phyloP scores from a whole-genome alignment of 2,329 filamentous ascomycete genomes.

The Monosporascus sp. region DNA sequence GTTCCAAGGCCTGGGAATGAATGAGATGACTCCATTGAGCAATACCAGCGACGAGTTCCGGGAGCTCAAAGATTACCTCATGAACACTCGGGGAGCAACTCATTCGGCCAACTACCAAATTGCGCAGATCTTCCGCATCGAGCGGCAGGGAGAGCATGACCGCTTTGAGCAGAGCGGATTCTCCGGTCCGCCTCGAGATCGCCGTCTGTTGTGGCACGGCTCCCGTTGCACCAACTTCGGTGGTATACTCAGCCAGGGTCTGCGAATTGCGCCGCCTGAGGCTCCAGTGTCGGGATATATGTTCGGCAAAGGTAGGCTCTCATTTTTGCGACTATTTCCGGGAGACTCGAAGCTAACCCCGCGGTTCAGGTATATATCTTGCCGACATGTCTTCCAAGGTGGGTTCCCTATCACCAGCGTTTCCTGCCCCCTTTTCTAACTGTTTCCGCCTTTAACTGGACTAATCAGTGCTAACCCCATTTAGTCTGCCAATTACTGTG shows the following conservation, averaged over 20 bases:
- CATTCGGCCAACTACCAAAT: slow-evolving; percentile 58
- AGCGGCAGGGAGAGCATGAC: slow-evolving; percentile 64
- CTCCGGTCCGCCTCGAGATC: slow-evolving; percentile 49
- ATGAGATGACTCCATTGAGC: slow-evolving; percentile 70
- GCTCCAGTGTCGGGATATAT: slow-evolving; percentile 77
- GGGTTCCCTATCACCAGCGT: neutral
- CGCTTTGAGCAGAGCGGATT: slow-evolving; percentile 58
- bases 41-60: slow-evolving; percentile 55
- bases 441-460: neutral
- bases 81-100: slow-evolving; percentile 59
- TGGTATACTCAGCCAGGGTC: slow-evolving; percentile 79
- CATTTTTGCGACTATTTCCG: too few relatives aligned
- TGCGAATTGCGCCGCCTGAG: slow-evolving; percentile 84
- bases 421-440: neutral
- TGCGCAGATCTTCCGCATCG: slow-evolving; percentile 75
- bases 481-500: slow-evolving; percentile 70
- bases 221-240: slow-evolving; percentile 79
- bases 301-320: slow-evolving; percentile 70
- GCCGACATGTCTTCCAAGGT: slow-evolving; percentile 75
- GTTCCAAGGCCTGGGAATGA: slow-evolving; percentile 63
- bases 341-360: too few relatives aligned
- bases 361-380: slow-evolving; percentile 79
- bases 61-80: slow-evolving; percentile 61
- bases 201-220: slow-evolving; percentile 82
- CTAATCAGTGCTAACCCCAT: slow-evolving; percentile 5